Percentiles rank a stretch among this genome's conserved stretches.
phyloP scores from a whole-genome alignment of 1,284 basidiomycete species.

The Pseudozyma pruni region DNA sequence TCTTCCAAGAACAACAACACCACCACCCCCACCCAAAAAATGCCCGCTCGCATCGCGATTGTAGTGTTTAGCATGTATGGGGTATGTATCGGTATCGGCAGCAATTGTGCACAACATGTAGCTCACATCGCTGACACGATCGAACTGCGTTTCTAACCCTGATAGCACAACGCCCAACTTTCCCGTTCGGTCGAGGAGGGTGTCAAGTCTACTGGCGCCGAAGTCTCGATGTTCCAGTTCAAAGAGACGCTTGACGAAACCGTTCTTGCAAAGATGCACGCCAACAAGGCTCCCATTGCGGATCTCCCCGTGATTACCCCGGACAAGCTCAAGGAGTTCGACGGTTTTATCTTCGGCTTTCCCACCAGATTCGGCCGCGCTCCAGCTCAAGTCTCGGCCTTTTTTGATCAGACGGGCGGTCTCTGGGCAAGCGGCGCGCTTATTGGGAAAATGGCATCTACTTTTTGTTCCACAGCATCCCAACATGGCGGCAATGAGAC shows the following conservation, averaged over 20 bases:
- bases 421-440: slow-evolving; percentile 79
- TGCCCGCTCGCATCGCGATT: slow-evolving; percentile 57
- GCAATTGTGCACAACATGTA: too few relatives aligned
- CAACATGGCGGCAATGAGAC: slow-evolving; percentile 69
- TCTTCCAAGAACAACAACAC: slow-evolving; percentile 23
- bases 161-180: too few relatives aligned
- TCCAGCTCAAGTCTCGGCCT: slow-evolving; percentile 71
- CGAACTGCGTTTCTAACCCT: too few relatives aligned
- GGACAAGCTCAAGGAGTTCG: slow-evolving; percentile 73
- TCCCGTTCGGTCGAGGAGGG: slow-evolving; percentile 80
- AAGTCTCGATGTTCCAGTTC: slow-evolving; percentile 78
- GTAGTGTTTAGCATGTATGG: too few relatives aligned
- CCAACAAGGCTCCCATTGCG: slow-evolving; percentile 71
- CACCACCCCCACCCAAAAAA: slow-evolving; percentile 39
- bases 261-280: slow-evolving; percentile 80
- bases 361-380: slow-evolving; percentile 69
- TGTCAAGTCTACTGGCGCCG: slow-evolving; percentile 77
- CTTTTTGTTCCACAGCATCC: slow-evolving; percentile 75
- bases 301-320: slow-evolving; percentile 79
- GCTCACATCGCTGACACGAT: too few relatives aligned
- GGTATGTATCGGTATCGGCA: too few relatives aligned
- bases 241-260: slow-evolving; percentile 85
- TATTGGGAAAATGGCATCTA: slow-evolving; percentile 79
- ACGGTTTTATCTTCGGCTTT: slow-evolving; percentile 75
- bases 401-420: slow-evolving; percentile 79